phyloP scores from a whole-genome alignment of 352 stramenopile species.

The Globisporangium ultimum region DNA sequence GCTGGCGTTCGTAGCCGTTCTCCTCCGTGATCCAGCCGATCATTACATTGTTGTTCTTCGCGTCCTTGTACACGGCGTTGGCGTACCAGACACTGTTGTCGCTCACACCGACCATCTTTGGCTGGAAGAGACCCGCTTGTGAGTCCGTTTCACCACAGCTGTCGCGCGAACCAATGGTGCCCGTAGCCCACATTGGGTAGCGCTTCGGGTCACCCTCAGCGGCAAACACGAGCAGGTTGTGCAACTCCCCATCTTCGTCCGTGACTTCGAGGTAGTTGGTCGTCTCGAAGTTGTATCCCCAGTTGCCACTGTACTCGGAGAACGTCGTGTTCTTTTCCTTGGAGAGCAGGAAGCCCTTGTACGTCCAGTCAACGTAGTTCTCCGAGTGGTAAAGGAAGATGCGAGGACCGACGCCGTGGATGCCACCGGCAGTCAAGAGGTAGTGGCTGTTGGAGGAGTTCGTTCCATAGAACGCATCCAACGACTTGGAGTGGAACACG shows the following conservation, averaged over 20 bases:
- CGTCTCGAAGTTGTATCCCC: constrained; percentile 69
- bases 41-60: constrained; percentile 46
- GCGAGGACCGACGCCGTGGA: constrained; percentile 45
- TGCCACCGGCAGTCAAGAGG: constrained; percentile 48
- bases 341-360: constrained; percentile 57
- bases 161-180: constrained; percentile 24
- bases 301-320: constrained; percentile 50
- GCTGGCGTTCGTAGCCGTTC: constrained; percentile 46
- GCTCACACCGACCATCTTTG: constrained; percentile 55
- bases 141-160: constrained; percentile 17
- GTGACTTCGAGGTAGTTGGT: constrained; percentile 57
- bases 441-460: constrained; percentile 40
- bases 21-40: constrained; percentile 66
- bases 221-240: constrained; percentile 70
- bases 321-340: constrained; percentile 64
- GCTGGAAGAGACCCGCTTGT: constrained; percentile 36
- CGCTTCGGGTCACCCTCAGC: constrained; percentile 41
- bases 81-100: constrained; percentile 70
- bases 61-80: constrained; percentile 64
- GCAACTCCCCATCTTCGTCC: constrained; percentile 48
- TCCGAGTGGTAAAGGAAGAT: constrained; percentile 66
- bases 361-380: constrained; percentile 61
- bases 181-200: constrained; percentile 64
- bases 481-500: constrained; percentile 52
- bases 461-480: constrained; percentile 37